These are phyloP conservation scores for Coccomyxa sp. DNA, from an alignment of 139 green algal species.

Conservation along the genomic window DNA sequence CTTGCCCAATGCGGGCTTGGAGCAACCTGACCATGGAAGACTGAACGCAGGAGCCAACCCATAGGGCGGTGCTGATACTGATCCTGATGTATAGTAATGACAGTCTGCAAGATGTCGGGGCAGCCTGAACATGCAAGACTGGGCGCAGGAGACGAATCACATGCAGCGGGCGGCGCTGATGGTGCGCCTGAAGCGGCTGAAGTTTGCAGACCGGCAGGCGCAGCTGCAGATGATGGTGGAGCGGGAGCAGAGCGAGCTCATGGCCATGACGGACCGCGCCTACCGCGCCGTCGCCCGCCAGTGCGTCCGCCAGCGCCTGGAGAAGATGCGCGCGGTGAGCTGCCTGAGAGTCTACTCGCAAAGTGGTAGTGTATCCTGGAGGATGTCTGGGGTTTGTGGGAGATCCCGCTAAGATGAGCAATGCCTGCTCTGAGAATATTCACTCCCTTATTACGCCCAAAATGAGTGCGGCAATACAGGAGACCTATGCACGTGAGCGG, in stretches of 20 bases:
- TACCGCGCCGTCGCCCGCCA: conserved; percentile 70
- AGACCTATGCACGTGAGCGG: background rate
- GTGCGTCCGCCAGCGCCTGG: conserved; percentile 39
- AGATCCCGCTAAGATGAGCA: background rate
- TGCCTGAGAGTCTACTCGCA: no score
- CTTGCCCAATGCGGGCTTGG: background rate
- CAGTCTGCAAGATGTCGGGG: background rate
- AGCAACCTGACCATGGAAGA: background rate
- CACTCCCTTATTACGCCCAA: background rate
- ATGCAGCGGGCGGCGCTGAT: background rate
- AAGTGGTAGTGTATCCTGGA: no score
- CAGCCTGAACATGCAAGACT: background rate
- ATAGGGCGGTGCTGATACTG: background rate
- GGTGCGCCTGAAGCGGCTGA: conserved; percentile 30
- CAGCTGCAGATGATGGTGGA: conserved; percentile 30
- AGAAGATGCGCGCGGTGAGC: conserved; percentile 24
- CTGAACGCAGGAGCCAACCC: background rate
- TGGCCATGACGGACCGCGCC: conserved; percentile 58
- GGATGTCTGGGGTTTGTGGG: no score
- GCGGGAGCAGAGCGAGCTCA: conserved; percentile 56
- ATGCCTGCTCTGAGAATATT: background rate
- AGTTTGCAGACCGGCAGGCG: conserved; percentile 10
- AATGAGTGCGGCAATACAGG: background rate
- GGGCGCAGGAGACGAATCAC: background rate
- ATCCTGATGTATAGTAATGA: background rate